Conservation (phyloP, 768 basidiomycete species). For the Amanita muscaria region DNA sequence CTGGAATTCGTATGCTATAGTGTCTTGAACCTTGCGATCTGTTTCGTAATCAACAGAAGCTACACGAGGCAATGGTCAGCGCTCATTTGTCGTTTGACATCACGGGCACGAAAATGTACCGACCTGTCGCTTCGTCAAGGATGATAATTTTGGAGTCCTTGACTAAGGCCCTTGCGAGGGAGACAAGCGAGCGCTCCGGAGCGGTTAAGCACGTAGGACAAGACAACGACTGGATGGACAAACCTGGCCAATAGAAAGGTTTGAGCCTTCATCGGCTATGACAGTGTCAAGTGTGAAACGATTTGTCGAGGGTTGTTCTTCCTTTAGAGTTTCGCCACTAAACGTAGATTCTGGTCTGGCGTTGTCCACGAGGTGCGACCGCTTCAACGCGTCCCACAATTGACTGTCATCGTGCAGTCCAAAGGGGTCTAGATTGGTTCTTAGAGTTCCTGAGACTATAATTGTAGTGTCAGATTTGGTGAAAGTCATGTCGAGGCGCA, state of each 20-base stretch:
- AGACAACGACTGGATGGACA: constrained; percentile 48
- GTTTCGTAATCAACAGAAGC: too few relatives aligned
- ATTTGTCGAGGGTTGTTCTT: constrained; percentile 38
- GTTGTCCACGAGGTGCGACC: constrained; percentile 70
- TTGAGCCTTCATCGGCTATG: constrained; percentile 81
- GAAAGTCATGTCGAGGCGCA: too few relatives aligned
- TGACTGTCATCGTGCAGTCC: too few relatives aligned
- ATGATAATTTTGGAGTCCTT: too few relatives aligned
- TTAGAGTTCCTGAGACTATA: constrained; percentile 71
- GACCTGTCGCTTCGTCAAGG: constrained; percentile 87
- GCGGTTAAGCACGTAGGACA: constrained; percentile 4
- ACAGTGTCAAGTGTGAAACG: too few relatives aligned
- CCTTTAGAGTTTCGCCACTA: constrained; percentile 27
- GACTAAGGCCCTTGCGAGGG: too few relatives aligned
- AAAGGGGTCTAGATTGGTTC: constrained; percentile 88
- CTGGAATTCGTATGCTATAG: constrained; percentile 76
- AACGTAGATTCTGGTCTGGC: constrained; percentile 18
- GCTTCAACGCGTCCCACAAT: constrained; percentile 85
- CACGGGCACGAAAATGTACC: too few relatives aligned
- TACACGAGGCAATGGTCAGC: too few relatives aligned
- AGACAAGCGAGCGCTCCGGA: constrained; percentile 55
- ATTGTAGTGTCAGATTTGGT: too few relatives aligned
- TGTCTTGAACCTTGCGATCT: constrained; percentile 85
- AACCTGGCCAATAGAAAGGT: too few relatives aligned
- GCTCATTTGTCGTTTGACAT: too few relatives aligned